Base-by-base conservation (phyloP, 78 protist genomes). In the Dictyostelium capitatum region DNA sequence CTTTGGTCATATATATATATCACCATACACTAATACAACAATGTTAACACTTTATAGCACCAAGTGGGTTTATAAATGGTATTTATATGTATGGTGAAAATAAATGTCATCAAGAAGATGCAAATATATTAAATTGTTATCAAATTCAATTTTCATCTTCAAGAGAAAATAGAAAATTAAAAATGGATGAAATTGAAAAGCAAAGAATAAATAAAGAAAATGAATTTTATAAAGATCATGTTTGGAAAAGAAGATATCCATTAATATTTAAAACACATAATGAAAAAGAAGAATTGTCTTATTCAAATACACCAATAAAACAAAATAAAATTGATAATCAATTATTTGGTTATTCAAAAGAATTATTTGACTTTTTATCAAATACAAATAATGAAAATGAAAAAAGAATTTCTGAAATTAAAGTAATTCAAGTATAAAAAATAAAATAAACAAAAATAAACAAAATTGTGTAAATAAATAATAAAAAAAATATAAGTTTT, bases 71-170 rank as follows among this genome's bases (percentile, higher is more conserved):
- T 32, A 19, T 87, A 6, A 46, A 72, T 50, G 69, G 74, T 47
- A 46, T 64, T 7, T 87, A 87, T 87, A 56, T 72, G 57, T 87
- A 57, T 64, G 92, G 92, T 32, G 92, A 64, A 46, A 47, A 32
- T 37, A 56, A 51, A 32, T 83, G 91, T 46, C 20, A 73, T 15
- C 72, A 28, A 19, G 82, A 83, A 73, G 77, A 25, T 83, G 62
- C 43, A 47, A 65, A 83, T 78, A 47, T 73, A 53, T 59, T 23
- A 12, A 43, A 83, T 54, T 73, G 75, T 37, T 83, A 57, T 48
- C 91, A 57, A 83, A 41, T 74, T 74, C 37, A n/a, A 74, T 74
- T 74, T 14, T 41, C 67, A 1, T 41, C 82, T 20, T 73, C 82
- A 14, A 43, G 81, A 46, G 67, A 73, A 30, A 73, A 59, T 15